Evolutionary conservation across 495 filamentous ascomycete species (phyloP), one percentile per base, ranked within the genome.

Genomic region (Aspergillus kassunensis): DNA sequence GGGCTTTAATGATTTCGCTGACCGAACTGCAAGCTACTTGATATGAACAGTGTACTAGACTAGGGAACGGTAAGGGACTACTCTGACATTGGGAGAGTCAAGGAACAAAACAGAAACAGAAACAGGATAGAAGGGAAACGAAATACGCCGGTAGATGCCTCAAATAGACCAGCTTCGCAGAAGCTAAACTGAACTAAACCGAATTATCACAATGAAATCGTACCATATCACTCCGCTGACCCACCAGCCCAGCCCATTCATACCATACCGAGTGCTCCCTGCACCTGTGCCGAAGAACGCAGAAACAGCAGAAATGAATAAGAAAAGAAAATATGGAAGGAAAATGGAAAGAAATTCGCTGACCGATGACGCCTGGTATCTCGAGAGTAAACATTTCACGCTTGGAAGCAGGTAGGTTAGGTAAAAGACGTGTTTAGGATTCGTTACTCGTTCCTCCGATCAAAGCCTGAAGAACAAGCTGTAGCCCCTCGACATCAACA

Each of bases 291-390:
- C 15, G 27, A 45, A 44, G 33, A 20, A 13, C 24, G 18, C 6
- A 43, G 13, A 46, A 23, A 31, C 10, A 15, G 19, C 0, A 46
- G 9, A 35, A 21, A 46, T 24, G 12, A 46, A 29, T 2, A 13
- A 27, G 6, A 25, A 42, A 27, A 9, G 2, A 13, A 27, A 11
- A 9, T n/a, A 12, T 15, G 12, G 30, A 35, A 3, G 0, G 18
- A 46, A 46, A 9, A 34, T 0, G 30, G 30, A 12, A 15, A 27
- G n/a, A n/a, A n/a, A 33, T 45, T 29, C 27, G 42, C 44, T 19
- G 30, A 46, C 44, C 13, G 44, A 46, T 15, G 44, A 29, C 44
- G 35, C n/a, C n/a, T 43, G 44, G 44, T 46, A 46, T 46, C 44
- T 35, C 1, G 20, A 49, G 20, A 25, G 15, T 8, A 36, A 36